A percentile compares a stretch with the other conserved stretches of the same genome.
Conservation (phyloP, 768 basidiomycete genomes). For the Lanmaoa rubissima region DNA sequence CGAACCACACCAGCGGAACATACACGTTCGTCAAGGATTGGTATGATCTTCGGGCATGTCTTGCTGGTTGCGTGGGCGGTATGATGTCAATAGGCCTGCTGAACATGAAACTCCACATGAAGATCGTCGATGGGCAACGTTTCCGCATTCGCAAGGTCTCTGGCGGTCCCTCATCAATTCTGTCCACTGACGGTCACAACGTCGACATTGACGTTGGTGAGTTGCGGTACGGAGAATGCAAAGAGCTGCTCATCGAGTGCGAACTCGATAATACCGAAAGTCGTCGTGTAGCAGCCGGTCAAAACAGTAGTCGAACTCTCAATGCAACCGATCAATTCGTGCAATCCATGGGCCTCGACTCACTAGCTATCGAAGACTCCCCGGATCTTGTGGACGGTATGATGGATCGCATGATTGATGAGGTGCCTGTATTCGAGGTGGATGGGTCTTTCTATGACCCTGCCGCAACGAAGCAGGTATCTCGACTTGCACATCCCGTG, state of each 20-base stretch:
- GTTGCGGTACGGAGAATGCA: constrained; percentile 91
- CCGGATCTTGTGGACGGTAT: constrained; percentile 81
- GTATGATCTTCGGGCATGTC: constrained; percentile 90
- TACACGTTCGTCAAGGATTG: constrained; percentile 99
- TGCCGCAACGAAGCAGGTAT: constrained; percentile 74
- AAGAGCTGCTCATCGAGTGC: constrained; percentile 93
- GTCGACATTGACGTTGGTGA: constrained; percentile 96
- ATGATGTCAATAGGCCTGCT: constrained; percentile 94
- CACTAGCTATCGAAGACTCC: constrained; percentile 65
- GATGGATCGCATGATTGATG: constrained; percentile 97
- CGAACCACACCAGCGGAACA: constrained; percentile 95
- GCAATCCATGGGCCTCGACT: constrained; percentile 78
- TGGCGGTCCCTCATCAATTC: constrained; percentile 82
- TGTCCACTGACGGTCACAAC: constrained; percentile 89
- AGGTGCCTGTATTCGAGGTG: constrained; percentile 94
- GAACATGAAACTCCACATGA: constrained; percentile 94
- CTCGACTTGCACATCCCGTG: constrained; percentile 88
- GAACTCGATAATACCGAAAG: constrained; percentile 81
- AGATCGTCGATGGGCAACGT: constrained; percentile 83
- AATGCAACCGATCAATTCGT: constrained; percentile 92
- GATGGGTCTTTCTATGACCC: constrained; percentile 97
- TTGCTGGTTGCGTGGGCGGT: constrained; percentile 93
- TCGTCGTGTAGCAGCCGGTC: constrained; percentile 14
- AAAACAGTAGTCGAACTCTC: constrained; percentile 34
- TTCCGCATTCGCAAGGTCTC: constrained; percentile 95